Conservation (phyloP, 768 basidiomycete genomes). For the Serendipita indica region DNA sequence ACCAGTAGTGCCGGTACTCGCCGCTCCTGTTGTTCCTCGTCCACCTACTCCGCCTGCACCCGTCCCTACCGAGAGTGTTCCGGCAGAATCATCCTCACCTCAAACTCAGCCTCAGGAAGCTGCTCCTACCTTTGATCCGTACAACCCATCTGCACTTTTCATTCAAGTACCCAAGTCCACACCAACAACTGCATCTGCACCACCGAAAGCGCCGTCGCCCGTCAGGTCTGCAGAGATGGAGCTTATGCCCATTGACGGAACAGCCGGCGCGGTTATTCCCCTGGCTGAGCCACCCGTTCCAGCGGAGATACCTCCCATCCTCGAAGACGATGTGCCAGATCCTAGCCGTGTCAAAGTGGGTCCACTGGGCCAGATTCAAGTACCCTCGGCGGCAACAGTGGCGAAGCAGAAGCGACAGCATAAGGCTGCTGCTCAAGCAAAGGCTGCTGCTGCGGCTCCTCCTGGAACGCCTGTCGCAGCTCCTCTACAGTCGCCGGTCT, state of each 20-base stretch:
- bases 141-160: constrained; percentile 7
- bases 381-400: constrained; percentile 30
- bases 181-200: constrained; percentile 13
- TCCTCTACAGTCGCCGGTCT: background rate
- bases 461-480: background rate
- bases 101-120: background rate
- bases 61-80: background rate
- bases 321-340: constrained; percentile 52
- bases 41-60: background rate
- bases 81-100: background rate
- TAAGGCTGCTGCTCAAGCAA: constrained; percentile 14
- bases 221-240: no score
- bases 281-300: background rate
- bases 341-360: constrained; percentile 55
- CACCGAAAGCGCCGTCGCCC: constrained; percentile 17
- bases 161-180: background rate
- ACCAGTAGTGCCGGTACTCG: constrained; percentile 7
- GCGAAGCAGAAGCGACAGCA: constrained; percentile 46
- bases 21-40: background rate
- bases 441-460: background rate
- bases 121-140: background rate
- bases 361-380: constrained; percentile 60
- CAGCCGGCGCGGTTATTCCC: background rate
- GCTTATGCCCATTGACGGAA: background rate
- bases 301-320: constrained; percentile 16